These are phyloP conservation scores for Yamadazyma scolyti DNA, from an alignment of 805 yeast genomes.

Conservation along the genomic window DNA sequence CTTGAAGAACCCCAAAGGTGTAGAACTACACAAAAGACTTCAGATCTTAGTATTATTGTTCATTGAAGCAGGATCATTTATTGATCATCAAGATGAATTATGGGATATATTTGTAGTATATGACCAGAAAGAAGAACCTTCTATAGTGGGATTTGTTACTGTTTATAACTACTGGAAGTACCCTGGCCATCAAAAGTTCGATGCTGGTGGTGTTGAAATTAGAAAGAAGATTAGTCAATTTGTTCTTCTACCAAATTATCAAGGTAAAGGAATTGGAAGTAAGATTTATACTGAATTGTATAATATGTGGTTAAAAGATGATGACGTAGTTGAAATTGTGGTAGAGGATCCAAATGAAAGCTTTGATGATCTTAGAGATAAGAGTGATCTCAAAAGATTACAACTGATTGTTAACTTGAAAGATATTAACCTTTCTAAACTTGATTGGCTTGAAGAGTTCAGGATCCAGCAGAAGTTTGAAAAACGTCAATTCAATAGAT, in stretches of 20 bases:
- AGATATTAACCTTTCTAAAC: constrained; percentile 19
- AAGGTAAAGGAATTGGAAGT: constrained; percentile 69
- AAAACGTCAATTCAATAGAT: constrained; percentile 70
- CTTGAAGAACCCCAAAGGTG: constrained; percentile 37
- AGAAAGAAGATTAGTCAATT: constrained; percentile 87
- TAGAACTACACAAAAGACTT: constrained; percentile 60
- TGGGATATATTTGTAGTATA: constrained; percentile 76
- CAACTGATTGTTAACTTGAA: constrained; percentile 16
- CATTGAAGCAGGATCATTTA: constrained; percentile 92
- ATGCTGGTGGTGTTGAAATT: constrained; percentile 30
- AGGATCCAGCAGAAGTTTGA: constrained; percentile 56
- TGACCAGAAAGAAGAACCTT: constrained; percentile 20
- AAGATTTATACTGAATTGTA: constrained; percentile 56
- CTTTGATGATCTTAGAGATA: constrained; percentile 87
- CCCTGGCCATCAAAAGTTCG: constrained; percentile 51
- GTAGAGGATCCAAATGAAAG: constrained; percentile 94
- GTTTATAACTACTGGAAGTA: constrained; percentile 82
- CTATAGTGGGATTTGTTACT: constrained; percentile 77
- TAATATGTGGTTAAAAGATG: constrained; percentile 52
- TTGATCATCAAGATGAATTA: constrained; percentile 66
- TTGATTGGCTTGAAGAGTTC: constrained; percentile 37
- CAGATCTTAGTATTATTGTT: constrained; percentile 78
- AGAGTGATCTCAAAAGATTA: constrained; percentile 58
- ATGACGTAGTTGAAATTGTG: constrained; percentile 61
- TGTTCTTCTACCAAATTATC: constrained; percentile 79